Evolutionary conservation across 1,284 basidiomycete species (phyloP).

Genomic region (Takashimella tepidaria): DNA sequence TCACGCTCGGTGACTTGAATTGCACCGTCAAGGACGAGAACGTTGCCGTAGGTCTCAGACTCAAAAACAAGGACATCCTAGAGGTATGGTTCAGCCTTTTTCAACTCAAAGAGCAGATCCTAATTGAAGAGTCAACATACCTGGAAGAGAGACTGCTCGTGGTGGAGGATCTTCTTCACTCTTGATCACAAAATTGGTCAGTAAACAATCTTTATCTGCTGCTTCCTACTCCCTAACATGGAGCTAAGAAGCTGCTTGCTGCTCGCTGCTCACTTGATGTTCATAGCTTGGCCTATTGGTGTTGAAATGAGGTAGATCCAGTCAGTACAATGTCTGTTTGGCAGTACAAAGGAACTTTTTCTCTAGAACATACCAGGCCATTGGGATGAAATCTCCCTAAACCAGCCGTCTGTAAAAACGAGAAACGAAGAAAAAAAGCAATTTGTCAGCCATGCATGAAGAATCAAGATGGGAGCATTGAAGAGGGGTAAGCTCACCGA

Average conservation of each 20-base stretch:
- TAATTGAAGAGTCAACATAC: constrained; percentile 19
- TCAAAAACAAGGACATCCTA: constrained; percentile 94
- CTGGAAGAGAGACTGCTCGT: constrained; percentile 80
- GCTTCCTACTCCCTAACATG: background rate
- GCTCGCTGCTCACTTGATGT: constrained; percentile 63
- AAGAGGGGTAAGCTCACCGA: constrained; percentile 24
- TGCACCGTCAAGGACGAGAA: constrained; percentile 90
- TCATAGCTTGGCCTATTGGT: constrained; percentile 72
- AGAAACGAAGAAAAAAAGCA: constrained; percentile 2
- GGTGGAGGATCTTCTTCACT: constrained; percentile 92
- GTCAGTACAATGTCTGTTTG: constrained; percentile 1
- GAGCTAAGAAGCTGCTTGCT: too few relatives aligned
- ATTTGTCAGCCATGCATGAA: background rate
- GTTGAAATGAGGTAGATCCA: constrained; percentile 6
- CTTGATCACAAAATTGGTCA: constrained; percentile 27
- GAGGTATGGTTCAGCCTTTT: constrained; percentile 1
- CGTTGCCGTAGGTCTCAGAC: constrained; percentile 91
- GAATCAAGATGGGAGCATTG: background rate
- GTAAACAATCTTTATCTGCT: constrained; percentile 3
- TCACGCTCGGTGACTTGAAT: constrained; percentile 97
- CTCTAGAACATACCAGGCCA: constrained; percentile 68
- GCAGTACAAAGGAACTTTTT: constrained; percentile 15
- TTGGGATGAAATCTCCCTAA: constrained; percentile 91
- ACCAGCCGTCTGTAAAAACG: constrained; percentile 79
- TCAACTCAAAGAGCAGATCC: background rate